These are phyloP conservation scores for Trichoderma arundinaceum DNA, from an alignment of 2,329 filamentous ascomycete genomes.

Conservation along the genomic window DNA sequence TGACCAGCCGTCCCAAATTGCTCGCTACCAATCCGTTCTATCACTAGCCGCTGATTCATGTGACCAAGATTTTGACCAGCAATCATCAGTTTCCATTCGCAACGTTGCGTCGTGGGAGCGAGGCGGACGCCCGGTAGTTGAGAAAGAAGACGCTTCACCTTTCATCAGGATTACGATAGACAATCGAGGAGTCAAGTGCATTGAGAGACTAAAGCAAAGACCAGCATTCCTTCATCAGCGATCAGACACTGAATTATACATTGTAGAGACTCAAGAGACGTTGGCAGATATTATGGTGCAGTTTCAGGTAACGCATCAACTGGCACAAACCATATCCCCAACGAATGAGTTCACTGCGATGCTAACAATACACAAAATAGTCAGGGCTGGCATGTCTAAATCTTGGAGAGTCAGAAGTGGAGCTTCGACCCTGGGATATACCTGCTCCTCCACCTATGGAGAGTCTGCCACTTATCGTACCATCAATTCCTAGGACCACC, in stretches of 20 bases:
- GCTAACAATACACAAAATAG: neutral
- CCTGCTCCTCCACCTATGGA: neutral
- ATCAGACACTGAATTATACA: neutral
- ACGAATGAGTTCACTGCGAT: too few relatives aligned
- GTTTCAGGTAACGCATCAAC: neutral
- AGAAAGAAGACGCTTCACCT: neutral
- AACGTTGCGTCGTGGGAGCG: slow-evolving; percentile 12
- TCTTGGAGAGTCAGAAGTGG: neutral
- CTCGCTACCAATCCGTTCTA: neutral
- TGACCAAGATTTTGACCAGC: neutral
- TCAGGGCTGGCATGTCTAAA: slow-evolving; percentile 7
- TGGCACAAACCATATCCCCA: neutral
- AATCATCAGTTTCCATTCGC: neutral
- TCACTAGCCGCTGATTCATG: neutral
- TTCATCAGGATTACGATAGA: slow-evolving; percentile 12
- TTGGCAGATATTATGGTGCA: neutral
- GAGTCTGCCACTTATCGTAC: neutral
- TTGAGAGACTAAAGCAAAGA: neutral
- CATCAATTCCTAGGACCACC: neutral
- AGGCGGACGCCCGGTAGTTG: neutral
- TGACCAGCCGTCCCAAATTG: neutral
- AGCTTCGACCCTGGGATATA: neutral
- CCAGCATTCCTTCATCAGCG: neutral
- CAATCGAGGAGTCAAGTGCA: neutral
- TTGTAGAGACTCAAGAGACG: neutral